Evolutionary conservation across 805 yeast genomes (phyloP).

Genomic region (Phaffomyces opuntiae): DNA sequence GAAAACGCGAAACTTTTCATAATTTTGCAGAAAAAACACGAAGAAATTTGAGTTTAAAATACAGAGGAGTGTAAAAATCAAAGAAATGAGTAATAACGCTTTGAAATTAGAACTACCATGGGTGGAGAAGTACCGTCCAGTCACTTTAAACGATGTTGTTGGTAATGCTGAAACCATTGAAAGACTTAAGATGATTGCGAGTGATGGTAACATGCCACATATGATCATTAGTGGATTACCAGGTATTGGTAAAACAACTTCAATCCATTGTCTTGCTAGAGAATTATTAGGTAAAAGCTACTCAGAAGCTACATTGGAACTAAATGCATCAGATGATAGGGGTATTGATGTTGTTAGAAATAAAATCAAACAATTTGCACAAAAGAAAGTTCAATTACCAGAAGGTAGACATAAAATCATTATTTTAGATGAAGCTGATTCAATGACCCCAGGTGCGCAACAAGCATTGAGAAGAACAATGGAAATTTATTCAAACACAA

Average conservation of each 20-base stretch:
- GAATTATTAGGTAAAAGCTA: constrained; percentile 71
- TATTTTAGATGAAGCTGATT: constrained; percentile 89
- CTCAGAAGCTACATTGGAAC: constrained; percentile 79
- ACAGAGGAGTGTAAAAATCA: background rate
- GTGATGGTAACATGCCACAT: constrained; percentile 96
- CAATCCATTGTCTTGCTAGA: constrained; percentile 82
- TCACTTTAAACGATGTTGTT: constrained; percentile 71
- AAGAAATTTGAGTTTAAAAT: background rate
- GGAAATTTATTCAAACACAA: constrained; percentile 93
- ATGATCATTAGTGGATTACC: constrained; percentile 93
- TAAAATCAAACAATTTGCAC: constrained; percentile 92
- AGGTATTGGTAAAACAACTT: constrained; percentile 96
- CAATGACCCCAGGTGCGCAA: constrained; percentile 93
- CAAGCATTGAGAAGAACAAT: constrained; percentile 90
- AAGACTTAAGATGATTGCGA: constrained; percentile 74
- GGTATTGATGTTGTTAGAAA: constrained; percentile 96
- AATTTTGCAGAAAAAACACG: background rate
- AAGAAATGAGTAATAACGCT: constrained; percentile 9
- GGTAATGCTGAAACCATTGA: constrained; percentile 90
- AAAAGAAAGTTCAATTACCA: constrained; percentile 81
- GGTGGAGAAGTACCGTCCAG: constrained; percentile 97
- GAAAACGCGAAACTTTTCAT: too few relatives aligned
- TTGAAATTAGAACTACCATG: constrained; percentile 23
- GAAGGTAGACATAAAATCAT: constrained; percentile 88
- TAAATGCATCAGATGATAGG: constrained; percentile 95